Base-by-base conservation (phyloP, 1,284 basidiomycete genomes). In the Thecaphora thlaspeos region DNA sequence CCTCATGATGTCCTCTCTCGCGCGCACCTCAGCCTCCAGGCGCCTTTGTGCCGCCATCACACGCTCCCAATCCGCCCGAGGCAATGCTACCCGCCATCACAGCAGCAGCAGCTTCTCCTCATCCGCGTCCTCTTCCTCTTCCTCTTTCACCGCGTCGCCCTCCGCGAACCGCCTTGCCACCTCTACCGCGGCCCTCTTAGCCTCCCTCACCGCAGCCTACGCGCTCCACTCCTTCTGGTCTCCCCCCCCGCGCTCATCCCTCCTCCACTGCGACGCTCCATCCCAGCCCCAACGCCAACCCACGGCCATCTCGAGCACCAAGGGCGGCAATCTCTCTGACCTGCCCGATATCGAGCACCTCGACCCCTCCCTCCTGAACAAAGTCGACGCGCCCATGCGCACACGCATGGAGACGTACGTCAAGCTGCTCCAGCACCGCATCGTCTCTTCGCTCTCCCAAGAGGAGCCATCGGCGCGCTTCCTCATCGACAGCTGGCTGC, bases 401-500 rank as follows among this genome's bases (percentile, higher is more conserved):
- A 79, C 86, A 41, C 86, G 86, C 59, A 86, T 96, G 77, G 86
- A 90, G 57, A 82, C 83, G 11, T 94, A 90, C 80, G 84, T 96
- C 76, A 83, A 85, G 60, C 77, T 80, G 10, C 85, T 97, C 22
- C 94, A 97, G 79, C 83, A 88, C 45, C 81, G 85, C 40, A 96
- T 98, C 60, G 89, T 96, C 55, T 73, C 80, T 36, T 84, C 86
- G 0, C 83, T 98, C 59, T 89, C 95, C 77, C 77, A 82, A 12
- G 84, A 95, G 67, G 94, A 97, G 24, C 70, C 77, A 5, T 69
- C 79, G 14, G 71, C 75, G 1, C 80, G 80, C 46, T 97, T 97
- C 83, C 84, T 89, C 64, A 87, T 89, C 42, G 94, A 97, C 79
- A 82, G 85, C 32, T 94, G 94, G 93, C 78, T 86, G 45, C 85